These are phyloP conservation scores for Dioscorea dumetorum DNA, from an alignment of 106 monocot genomes.

Conservation along the genomic window DNA sequence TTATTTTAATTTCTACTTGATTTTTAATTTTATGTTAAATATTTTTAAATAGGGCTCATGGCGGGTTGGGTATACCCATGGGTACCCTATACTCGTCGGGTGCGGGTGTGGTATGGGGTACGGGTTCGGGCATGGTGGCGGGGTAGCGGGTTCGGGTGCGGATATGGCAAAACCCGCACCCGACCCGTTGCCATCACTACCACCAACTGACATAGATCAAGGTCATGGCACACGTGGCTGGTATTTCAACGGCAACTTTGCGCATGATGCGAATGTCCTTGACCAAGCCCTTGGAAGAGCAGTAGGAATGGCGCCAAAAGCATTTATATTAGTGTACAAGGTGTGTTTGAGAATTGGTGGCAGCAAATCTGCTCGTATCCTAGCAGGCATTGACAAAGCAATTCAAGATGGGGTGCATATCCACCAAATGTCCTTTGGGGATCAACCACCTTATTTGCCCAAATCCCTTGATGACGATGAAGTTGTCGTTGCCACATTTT, in stretches of 20 bases:
- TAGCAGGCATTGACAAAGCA: conserved; percentile 20
- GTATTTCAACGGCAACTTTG: conserved; percentile 26
- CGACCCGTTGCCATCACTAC: too few species aligned
- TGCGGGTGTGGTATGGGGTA: too few species aligned
- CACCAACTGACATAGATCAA: neutral
- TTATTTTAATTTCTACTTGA: too few species aligned
- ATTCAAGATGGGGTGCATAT: conserved; percentile 20
- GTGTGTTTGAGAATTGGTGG: neutral
- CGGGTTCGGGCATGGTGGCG: too few species aligned
- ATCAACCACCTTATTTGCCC: too few species aligned
- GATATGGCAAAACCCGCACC: too few species aligned
- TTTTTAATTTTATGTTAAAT: too few species aligned
- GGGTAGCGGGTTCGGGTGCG: too few species aligned
- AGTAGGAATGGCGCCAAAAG: conserved; percentile 22
- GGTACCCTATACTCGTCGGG: too few species aligned
- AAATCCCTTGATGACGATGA: neutral
- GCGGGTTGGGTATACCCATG: too few species aligned
- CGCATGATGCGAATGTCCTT: conserved; percentile 10
- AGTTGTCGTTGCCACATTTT: neutral
- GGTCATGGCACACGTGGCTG: conserved; percentile 43
- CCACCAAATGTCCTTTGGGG: conserved; percentile 13
- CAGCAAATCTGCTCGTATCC: neutral
- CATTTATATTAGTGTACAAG: conserved; percentile 18
- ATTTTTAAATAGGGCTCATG: too few species aligned
- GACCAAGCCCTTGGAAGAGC: conserved; percentile 27